These are phyloP conservation scores for Rhazya stricta DNA, from an alignment of 257 asterid genomes.

Conservation along the genomic window DNA sequence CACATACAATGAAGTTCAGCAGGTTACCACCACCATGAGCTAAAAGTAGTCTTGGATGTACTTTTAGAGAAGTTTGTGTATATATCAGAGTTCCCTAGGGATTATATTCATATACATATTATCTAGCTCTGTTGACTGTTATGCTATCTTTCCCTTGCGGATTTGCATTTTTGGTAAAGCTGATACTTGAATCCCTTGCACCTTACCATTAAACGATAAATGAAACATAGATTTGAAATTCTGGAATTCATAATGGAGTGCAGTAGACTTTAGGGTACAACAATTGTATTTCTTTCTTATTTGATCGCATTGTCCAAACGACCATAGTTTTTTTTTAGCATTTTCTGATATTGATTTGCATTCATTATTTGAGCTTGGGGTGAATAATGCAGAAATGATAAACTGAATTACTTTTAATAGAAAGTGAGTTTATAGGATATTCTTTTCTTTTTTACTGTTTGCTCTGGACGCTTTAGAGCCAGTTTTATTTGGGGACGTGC, in stretches of 20 bases:
- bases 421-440: too few species aligned
- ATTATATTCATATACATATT: not conserved
- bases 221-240: too few species aligned
- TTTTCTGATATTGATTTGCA: too few species aligned
- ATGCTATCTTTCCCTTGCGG: not conserved
- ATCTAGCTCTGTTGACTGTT: too few species aligned
- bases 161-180: not conserved
- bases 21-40: constrained; percentile 24
- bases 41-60: not conserved
- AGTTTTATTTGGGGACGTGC: too few species aligned
- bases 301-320: not conserved
- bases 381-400: too few species aligned
- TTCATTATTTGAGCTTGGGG: too few species aligned
- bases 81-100: not conserved
- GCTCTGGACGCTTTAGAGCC: too few species aligned
- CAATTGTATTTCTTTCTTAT: not conserved
- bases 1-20: constrained; percentile 63
- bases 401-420: too few species aligned
- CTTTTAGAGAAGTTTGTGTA: not conserved
- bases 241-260: not conserved
- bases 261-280: not conserved
- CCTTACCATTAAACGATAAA: too few species aligned
- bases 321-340: not conserved
- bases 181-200: not conserved
- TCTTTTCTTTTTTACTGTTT: too few species aligned